Evolutionary conservation across 2,329 filamentous ascomycete genomes (phyloP).

Genomic region (Penicillium sclerotiorum): DNA sequence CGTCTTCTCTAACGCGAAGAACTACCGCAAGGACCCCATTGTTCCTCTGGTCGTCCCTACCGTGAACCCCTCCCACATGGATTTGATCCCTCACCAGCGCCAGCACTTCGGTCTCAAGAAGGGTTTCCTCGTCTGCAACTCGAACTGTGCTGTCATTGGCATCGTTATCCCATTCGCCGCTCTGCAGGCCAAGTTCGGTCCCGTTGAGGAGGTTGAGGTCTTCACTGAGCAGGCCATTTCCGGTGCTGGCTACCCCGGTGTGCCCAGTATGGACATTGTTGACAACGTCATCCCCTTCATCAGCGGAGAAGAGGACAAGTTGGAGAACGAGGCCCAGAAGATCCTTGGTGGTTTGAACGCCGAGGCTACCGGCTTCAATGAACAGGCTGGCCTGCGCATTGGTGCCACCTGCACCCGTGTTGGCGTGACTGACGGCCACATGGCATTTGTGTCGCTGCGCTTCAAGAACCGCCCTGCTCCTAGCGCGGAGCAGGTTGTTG

Average conservation of each 20-base stretch:
- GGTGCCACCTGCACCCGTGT: conserved; percentile 92
- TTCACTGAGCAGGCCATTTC: conserved; percentile 95
- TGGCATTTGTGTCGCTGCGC: conserved; percentile 84
- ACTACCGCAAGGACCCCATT: conserved; percentile 86
- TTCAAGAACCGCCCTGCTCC: conserved; percentile 78
- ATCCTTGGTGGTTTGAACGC: conserved; percentile 78
- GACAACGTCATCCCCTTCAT: conserved; percentile 97
- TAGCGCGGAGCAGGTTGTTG: conserved; percentile 72
- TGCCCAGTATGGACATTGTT: conserved; percentile 91
- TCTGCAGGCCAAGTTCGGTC: conserved; percentile 81
- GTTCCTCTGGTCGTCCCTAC: conserved; percentile 94
- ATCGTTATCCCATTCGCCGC: conserved; percentile 94
- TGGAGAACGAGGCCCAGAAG: conserved; percentile 92
- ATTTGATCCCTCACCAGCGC: conserved; percentile 86
- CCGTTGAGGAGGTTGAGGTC: conserved; percentile 74
- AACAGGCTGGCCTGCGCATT: conserved; percentile 74
- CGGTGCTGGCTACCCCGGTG: conserved; percentile 69
- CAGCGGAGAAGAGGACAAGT: conserved; percentile 90
- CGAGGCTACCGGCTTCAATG: conserved; percentile 72
- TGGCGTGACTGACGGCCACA: conserved; percentile 92
- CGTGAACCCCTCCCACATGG: conserved; percentile 85
- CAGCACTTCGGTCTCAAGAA: conserved; percentile 71
- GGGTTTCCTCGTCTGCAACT: conserved; percentile 96
- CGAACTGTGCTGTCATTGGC: conserved; percentile 96
- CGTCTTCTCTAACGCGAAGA: conserved; percentile 97